These are phyloP conservation scores for Dactylellina sp. DNA, from an alignment of 2,329 filamentous ascomycete species.

Conservation along the genomic window DNA sequence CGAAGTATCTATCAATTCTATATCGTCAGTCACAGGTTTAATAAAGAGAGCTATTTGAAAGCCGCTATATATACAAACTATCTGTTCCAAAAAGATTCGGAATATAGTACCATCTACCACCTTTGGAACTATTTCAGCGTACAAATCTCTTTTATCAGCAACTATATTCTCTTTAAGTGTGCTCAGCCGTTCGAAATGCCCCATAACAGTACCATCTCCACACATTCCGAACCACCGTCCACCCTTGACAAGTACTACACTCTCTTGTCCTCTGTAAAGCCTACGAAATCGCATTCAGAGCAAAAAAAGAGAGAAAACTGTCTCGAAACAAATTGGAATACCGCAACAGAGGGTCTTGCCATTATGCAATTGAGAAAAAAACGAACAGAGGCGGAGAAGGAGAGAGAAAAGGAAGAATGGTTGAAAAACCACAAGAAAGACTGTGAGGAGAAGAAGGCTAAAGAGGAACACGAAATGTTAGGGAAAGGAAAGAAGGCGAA, in stretches of 20 bases:
- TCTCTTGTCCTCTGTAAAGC: slow-evolving; percentile 10
- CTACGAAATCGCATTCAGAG: slow-evolving; percentile 1
- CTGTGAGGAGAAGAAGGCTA: neutral
- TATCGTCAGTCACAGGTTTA: too few species aligned
- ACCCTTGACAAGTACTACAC: neutral
- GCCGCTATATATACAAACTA: too few species aligned
- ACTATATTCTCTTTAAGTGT: too few species aligned
- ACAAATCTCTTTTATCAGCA: too few species aligned
- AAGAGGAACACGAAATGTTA: neutral
- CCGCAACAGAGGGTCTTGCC: neutral
- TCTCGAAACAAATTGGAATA: slow-evolving; percentile 17
- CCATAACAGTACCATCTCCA: slow-evolving; percentile 9
- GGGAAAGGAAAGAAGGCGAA: neutral
- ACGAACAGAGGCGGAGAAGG: slow-evolving; percentile 15
- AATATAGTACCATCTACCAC: too few species aligned
- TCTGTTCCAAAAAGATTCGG: neutral
- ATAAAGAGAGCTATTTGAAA: too few species aligned
- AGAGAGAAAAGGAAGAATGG: slow-evolving; percentile 17
- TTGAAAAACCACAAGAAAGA: slow-evolving; percentile 1
- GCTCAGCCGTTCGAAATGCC: slow-evolving; percentile 9
- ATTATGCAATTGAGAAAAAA: slow-evolving; percentile 18
- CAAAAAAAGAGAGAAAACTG: neutral
- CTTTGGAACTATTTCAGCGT: too few species aligned
- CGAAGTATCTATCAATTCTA: too few species aligned
- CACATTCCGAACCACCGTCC: neutral